Evolutionary conservation across 495 filamentous ascomycete species (phyloP), one percentile per base, ranked within the genome.

Genomic region (Penicillium roqueforti): DNA sequence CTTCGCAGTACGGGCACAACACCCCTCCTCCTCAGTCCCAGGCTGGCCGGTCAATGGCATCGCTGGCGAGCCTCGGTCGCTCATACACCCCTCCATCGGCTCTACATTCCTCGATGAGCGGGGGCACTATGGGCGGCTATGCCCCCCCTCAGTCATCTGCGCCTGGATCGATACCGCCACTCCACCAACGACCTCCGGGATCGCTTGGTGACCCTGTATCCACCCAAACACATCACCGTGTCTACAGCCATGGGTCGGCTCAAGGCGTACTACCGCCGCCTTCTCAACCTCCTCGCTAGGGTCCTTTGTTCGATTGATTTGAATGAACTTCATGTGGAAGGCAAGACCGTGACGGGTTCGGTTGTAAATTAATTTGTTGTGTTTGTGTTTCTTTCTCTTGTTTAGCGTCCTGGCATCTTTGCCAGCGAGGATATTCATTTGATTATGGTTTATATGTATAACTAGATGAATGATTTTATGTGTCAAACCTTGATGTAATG

Each of bases 51-150:
- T 66, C 67, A 19, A 61, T 69, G 55, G 56, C 68, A 10, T 63
- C 68, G 19, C 44, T 67, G 26, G 64, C 71, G 40, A 58, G 54
- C 18, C 60, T 74, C 38, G 70, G 65, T 4, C 70, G 73, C 32
- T 72, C 74, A 3, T 77, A 72, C 46, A 75, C 71, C 3, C 74
- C 74, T 7, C 72, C 74, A 6, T 53, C 69, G 8, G 60, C 65
- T 14, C 31, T 75, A 19, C 73, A 74, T 40, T 66, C 62, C 5
- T 65, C 63, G 8, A 60, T 69, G 6, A 47, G 60, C 8, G 61
- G 68, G 2, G 53, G 47, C 45, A 63, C 67, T 7, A 57, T 77
- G 53, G 61, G 50, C 18, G 32, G 54, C 25, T 75, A 76, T 52
- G 67, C 66, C 6, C 62, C 69, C 8, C 55, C 62, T 34, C 63